These are phyloP conservation scores for Sporobolomyces pararoseus DNA, from an alignment of 768 basidiomycete species.

Conservation along the genomic window DNA sequence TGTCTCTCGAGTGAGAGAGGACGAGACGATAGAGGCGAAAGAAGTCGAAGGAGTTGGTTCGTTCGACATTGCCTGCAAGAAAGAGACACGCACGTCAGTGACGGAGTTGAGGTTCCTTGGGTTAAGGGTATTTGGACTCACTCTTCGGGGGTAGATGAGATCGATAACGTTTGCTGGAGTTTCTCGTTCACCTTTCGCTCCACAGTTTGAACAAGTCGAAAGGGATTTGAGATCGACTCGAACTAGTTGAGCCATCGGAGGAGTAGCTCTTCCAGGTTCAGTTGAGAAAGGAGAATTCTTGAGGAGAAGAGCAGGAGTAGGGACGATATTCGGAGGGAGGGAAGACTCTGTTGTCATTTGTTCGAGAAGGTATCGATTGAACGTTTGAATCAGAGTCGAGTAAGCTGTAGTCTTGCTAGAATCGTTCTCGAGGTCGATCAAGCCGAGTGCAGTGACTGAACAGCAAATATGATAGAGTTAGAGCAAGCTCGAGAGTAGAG, in stretches of 20 bases:
- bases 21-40: conserved; percentile 66
- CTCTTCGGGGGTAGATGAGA: conserved; percentile 78
- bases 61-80: conserved; percentile 47
- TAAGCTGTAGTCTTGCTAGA: conserved; percentile 52
- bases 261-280: conserved; percentile 44
- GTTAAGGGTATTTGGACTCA: conserved; percentile 47
- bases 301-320: conserved; percentile 47
- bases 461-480: not conserved
- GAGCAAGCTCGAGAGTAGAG: no score
- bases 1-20: conserved; percentile 74
- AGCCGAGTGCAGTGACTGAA: conserved; percentile 67
- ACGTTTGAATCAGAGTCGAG: conserved; percentile 83
- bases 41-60: conserved; percentile 52
- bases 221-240: conserved; percentile 74
- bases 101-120: not conserved
- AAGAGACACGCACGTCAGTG: no score
- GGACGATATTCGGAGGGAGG: conserved; percentile 57
- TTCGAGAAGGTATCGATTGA: conserved; percentile 90
- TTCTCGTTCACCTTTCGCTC: conserved; percentile 66
- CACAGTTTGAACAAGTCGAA: conserved; percentile 71
- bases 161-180: conserved; percentile 79
- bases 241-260: conserved; percentile 76
- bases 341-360: conserved; percentile 73
- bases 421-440: conserved; percentile 79
- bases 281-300: conserved; percentile 40